phyloP scores from a whole-genome alignment of 2,329 filamentous ascomycete genomes.

The Nemania sp. region DNA sequence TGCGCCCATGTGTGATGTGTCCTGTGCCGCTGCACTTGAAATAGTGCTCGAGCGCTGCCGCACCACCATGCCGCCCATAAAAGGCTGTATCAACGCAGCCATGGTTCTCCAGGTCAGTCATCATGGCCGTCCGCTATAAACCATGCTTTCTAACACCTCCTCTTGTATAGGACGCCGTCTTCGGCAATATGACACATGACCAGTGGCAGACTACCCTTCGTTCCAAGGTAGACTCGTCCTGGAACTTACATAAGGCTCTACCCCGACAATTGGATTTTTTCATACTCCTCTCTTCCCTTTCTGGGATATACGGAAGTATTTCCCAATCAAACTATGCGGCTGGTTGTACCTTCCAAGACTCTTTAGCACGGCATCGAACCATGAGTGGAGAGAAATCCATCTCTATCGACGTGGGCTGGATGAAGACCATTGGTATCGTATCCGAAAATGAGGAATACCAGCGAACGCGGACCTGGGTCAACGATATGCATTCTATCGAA shows the following conservation, averaged over 20 bases:
- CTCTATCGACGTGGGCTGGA: neutral
- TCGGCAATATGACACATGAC: conserved; percentile 21
- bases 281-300: conserved; percentile 17
- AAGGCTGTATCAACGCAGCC: conserved; percentile 23
- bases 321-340: conserved; percentile 20
- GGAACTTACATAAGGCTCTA: conserved; percentile 18
- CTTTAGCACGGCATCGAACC: conserved; percentile 18
- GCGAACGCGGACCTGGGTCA: neutral
- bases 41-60: neutral
- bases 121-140: too few relatives aligned
- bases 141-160: too few relatives aligned
- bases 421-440: neutral
- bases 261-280: conserved; percentile 23
- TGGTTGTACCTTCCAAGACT: conserved; percentile 23
- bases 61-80: neutral
- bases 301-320: conserved; percentile 10
- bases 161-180: conserved; percentile 23
- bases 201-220: conserved; percentile 12
- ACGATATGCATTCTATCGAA: neutral
- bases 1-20: neutral
- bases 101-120: conserved; percentile 13
- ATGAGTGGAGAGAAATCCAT: too few relatives aligned
- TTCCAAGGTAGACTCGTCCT: conserved; percentile 20
- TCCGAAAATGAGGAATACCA: neutral
- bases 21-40: neutral